A percentile compares a stretch with the other conserved stretches of the same genome.
Evolutionary conservation across 2,329 filamentous ascomycete genomes (phyloP).

Genomic region (Pseudomassariella vexata): DNA sequence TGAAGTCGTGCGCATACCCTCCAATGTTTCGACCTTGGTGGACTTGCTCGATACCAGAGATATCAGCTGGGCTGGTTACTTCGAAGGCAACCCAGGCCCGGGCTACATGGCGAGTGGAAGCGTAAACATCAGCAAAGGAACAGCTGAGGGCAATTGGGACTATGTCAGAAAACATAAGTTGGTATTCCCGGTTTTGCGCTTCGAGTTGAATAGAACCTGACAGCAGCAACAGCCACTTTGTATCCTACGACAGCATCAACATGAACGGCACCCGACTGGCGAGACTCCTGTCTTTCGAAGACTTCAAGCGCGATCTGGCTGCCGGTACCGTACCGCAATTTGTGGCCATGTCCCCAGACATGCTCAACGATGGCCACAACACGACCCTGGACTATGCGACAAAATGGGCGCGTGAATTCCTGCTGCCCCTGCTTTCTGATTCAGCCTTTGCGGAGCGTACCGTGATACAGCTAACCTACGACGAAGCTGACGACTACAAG

Average conservation of each 20-base stretch:
- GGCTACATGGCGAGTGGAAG: slow-evolving; percentile 39
- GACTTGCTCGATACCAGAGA: slow-evolving; percentile 35
- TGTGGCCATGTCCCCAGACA: slow-evolving; percentile 57
- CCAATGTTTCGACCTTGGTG: slow-evolving; percentile 39
- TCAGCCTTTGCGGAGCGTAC: slow-evolving; percentile 68
- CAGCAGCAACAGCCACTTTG: slow-evolving; percentile 27
- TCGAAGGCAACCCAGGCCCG: slow-evolving; percentile 38
- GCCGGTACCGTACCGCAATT: slow-evolving; percentile 57
- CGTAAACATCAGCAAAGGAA: too few species aligned
- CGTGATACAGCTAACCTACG: slow-evolving; percentile 71
- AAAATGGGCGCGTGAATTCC: slow-evolving; percentile 60
- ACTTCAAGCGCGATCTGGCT: slow-evolving; percentile 54
- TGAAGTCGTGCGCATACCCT: slow-evolving; percentile 33
- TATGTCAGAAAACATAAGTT: slow-evolving; percentile 38
- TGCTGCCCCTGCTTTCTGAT: slow-evolving; percentile 63
- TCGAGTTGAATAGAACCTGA: neutral
- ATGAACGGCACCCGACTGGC: slow-evolving; percentile 40
- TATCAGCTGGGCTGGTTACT: slow-evolving; percentile 39
- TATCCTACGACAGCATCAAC: slow-evolving; percentile 35
- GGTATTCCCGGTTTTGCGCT: too few species aligned
- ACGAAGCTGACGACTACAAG: slow-evolving; percentile 67
- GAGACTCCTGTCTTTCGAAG: slow-evolving; percentile 56
- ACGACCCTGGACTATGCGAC: slow-evolving; percentile 64
- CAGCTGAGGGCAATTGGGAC: slow-evolving; percentile 19
- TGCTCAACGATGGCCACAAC: slow-evolving; percentile 67